Conservation (phyloP, 257 asterid genomes). For the Penstemon eatonii region DNA sequence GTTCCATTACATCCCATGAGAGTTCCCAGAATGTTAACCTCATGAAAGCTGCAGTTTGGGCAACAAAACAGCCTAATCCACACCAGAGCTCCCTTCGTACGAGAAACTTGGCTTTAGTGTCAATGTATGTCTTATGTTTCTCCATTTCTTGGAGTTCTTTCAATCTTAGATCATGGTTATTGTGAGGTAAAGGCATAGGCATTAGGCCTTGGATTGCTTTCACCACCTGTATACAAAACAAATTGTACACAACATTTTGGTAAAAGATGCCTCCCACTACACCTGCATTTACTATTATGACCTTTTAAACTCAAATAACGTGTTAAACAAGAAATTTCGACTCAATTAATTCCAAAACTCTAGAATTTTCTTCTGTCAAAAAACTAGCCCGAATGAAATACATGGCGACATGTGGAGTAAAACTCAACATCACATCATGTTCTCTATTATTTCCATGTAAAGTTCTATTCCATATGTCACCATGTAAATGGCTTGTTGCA, state of each 20-base stretch:
- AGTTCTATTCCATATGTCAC: too few species aligned
- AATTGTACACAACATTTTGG: slow-evolving; percentile 52
- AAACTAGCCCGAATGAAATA: not conserved
- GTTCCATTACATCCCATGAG: slow-evolving; percentile 97
- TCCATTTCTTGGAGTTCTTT: slow-evolving; percentile 68
- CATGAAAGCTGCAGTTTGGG: slow-evolving; percentile 88
- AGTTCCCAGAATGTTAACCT: slow-evolving; percentile 94
- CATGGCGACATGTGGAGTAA: too few species aligned
- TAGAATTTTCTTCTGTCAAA: not conserved
- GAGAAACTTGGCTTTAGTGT: slow-evolving; percentile 47
- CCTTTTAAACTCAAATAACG: slow-evolving; percentile 3
- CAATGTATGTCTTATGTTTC: slow-evolving; percentile 55
- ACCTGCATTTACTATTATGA: slow-evolving; percentile 19
- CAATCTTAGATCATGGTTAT: slow-evolving; percentile 44
- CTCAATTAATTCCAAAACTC: not conserved
- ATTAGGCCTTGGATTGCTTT: slow-evolving; percentile 75
- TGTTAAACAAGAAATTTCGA: too few species aligned
- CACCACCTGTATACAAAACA: slow-evolving; percentile 68
- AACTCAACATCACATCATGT: too few species aligned
- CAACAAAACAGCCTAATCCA: slow-evolving; percentile 60
- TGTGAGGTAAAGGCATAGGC: slow-evolving; percentile 38
- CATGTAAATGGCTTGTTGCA: too few species aligned
- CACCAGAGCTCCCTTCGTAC: slow-evolving; percentile 71
- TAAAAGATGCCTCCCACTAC: slow-evolving; percentile 48
- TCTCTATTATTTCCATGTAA: too few species aligned